phyloP scores from a whole-genome alignment of 2,329 filamentous ascomycete genomes.

The Botrytis medusae region DNA sequence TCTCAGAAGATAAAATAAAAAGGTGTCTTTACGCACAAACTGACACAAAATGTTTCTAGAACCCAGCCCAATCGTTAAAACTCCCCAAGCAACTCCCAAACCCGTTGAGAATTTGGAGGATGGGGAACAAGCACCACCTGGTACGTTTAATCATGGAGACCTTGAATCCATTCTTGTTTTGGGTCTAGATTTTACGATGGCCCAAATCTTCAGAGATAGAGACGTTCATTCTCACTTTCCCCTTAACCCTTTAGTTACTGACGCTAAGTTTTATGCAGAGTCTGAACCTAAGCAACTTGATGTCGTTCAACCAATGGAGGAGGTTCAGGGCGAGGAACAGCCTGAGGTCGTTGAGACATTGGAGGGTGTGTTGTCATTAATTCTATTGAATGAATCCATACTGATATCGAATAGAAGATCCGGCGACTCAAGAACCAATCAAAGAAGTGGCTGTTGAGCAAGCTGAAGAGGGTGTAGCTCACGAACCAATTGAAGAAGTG shows the following conservation, averaged over 20 bases:
- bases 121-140: neutral
- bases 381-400: neutral
- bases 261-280: conserved; percentile 4
- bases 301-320: neutral
- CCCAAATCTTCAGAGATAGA: conserved; percentile 6
- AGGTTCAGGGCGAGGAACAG: neutral
- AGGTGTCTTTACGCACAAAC: neutral
- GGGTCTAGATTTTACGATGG: conserved; percentile 1
- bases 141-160: conserved; percentile 12
- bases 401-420: neutral
- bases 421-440: neutral
- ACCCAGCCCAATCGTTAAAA: neutral
- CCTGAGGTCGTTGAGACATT: neutral
- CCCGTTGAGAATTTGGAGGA: neutral
- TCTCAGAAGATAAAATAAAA: neutral
- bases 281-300: neutral
- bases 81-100: neutral
- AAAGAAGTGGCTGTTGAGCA: neutral
- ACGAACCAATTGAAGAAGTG: neutral
- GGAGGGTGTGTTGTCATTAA: neutral
- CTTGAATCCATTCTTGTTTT: conserved; percentile 8
- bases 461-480: neutral
- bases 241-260: neutral
- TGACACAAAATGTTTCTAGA: neutral
- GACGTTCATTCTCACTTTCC: neutral